Percentiles rank a stretch among this genome's conserved stretches.
Conservation (phyloP, 441 rosid species). For the Capsella rubella region DNA sequence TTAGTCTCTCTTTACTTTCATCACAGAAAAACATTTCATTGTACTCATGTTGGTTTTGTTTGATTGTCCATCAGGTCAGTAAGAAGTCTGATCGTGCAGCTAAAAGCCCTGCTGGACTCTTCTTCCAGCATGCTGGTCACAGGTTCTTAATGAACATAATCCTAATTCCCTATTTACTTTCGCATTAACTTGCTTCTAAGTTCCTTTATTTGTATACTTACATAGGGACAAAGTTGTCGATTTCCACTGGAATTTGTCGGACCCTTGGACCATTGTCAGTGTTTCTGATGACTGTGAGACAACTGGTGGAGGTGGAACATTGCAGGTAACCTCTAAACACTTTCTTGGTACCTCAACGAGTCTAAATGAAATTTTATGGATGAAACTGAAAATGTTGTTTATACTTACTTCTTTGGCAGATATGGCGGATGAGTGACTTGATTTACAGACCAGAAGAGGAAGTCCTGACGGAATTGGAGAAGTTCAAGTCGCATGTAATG, state of each 20-base stretch:
- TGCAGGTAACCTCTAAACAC: conserved; percentile 65
- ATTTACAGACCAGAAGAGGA: conserved; percentile 96
- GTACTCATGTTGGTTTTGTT: conserved; percentile 20
- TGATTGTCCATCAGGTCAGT: conserved; percentile 62
- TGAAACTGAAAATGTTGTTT: neutral
- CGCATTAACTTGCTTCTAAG: conserved; percentile 16
- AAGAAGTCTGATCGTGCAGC: conserved; percentile 67
- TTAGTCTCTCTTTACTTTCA: neutral
- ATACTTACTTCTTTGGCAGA: conserved; percentile 51
- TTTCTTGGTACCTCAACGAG: neutral
- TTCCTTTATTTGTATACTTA: neutral
- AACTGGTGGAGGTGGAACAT: conserved; percentile 97
- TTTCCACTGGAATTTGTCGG: conserved; percentile 91
- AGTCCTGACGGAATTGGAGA: conserved; percentile 89
- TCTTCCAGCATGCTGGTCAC: conserved; percentile 99
- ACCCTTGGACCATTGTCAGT: conserved; percentile 98
- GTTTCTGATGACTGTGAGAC: conserved; percentile 97
- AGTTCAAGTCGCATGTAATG: conserved; percentile 88
- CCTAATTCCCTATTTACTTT: neutral
- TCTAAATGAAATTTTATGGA: neutral
- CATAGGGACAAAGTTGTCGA: conserved; percentile 97
- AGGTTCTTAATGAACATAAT: conserved; percentile 53
- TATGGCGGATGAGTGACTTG: conserved; percentile 99
- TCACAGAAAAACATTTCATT: neutral
- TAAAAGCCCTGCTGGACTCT: conserved; percentile 84